These are phyloP conservation scores for Globisporangium uncinulatum DNA, from an alignment of 352 stramenopile genomes.

Conservation along the genomic window DNA sequence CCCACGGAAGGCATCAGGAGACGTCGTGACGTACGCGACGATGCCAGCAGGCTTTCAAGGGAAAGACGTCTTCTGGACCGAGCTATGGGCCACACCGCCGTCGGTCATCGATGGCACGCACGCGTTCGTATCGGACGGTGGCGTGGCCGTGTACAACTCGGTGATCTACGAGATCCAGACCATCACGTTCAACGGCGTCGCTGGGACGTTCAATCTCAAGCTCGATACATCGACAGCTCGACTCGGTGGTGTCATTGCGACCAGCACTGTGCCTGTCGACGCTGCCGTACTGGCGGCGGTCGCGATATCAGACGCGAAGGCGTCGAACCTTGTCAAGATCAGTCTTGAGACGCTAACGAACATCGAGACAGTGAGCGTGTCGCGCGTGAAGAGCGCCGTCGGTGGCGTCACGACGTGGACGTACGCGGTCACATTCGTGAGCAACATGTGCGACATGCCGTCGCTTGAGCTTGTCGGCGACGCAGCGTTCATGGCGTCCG, in stretches of 20 bases:
- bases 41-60: conserved; percentile 80
- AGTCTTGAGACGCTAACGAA: conserved; percentile 81
- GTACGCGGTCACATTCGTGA: conserved; percentile 85
- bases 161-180: conserved; percentile 89
- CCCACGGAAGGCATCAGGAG: conserved; percentile 89
- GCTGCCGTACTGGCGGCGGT: conserved; percentile 29
- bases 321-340: conserved; percentile 71
- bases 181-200: conserved; percentile 58
- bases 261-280: conserved; percentile 37
- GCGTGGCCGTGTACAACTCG: conserved; percentile 88
- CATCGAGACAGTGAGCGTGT: conserved; percentile 78
- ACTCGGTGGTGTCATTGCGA: conserved; percentile 38
- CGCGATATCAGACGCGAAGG: conserved; percentile 37
- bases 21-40: conserved; percentile 86
- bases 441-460: conserved; percentile 80
- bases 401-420: conserved; percentile 32
- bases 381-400: conserved; percentile 28
- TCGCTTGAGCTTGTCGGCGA: conserved; percentile 53
- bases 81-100: conserved; percentile 86
- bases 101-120: conserved; percentile 86
- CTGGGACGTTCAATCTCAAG: conserved; percentile 61
- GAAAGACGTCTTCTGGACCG: conserved; percentile 94
- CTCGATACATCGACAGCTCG: conserved; percentile 68
- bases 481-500: conserved; percentile 31
- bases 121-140: conserved; percentile 88